phyloP scores from a whole-genome alignment of 2,329 filamentous ascomycete species.

The Ilyonectria destructans region DNA sequence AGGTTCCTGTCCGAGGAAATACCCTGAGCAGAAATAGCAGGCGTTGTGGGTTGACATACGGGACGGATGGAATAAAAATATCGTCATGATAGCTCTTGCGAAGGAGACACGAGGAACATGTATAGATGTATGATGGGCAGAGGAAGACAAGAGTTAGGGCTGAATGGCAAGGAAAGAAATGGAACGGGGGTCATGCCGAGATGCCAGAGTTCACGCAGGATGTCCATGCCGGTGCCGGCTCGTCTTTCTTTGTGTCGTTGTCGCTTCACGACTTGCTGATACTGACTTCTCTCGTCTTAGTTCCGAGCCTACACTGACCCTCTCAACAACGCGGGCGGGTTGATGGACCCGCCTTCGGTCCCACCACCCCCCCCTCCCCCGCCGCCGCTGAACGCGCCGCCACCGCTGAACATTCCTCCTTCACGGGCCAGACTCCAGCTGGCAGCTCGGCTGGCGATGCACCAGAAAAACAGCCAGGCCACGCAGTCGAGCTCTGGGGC shows the following conservation, averaged over 20 bases:
- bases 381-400: constrained; percentile 83
- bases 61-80: constrained; percentile 34
- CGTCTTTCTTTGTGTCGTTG: constrained; percentile 46
- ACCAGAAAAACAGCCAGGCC: constrained; percentile 74
- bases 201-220: constrained; percentile 49
- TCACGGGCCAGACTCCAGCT: constrained; percentile 90
- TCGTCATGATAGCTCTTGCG: constrained; percentile 39
- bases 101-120: constrained; percentile 36
- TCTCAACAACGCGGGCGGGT: constrained; percentile 63
- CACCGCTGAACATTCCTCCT: constrained; percentile 87
- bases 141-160: constrained; percentile 44
- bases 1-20: constrained; percentile 43
- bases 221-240: constrained; percentile 41
- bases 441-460: constrained; percentile 87
- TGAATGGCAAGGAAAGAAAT: constrained; percentile 47
- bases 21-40: constrained; percentile 44
- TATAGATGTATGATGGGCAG: constrained; percentile 46
- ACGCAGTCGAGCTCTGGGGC: constrained; percentile 63
- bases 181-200: constrained; percentile 49
- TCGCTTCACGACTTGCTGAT: constrained; percentile 37
- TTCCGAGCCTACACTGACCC: constrained; percentile 74
- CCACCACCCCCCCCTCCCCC: constrained; percentile 78
- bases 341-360: constrained; percentile 72
- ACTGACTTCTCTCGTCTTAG: constrained; percentile 55
- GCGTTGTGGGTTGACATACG: constrained; percentile 43